Evolutionary conservation across 75 land plant species (phyloP).

Genomic region (Cryptomeria japonica): DNA sequence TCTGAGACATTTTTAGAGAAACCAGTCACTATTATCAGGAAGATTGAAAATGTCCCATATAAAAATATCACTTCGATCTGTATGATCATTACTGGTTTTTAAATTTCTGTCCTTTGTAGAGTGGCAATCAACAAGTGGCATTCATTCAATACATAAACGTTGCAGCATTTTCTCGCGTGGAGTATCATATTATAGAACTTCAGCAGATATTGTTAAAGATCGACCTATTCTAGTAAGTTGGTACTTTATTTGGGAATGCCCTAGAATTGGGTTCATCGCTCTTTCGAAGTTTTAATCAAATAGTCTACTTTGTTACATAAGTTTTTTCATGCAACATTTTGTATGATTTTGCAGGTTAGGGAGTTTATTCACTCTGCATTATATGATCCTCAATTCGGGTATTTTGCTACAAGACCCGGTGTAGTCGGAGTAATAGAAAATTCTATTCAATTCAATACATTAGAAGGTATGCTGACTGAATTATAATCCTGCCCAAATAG

Average conservation of each 20-base stretch:
- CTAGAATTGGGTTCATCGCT: not conserved
- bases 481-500: not conserved
- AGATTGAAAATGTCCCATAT: no score
- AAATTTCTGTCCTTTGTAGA: not conserved
- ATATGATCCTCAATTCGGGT: constrained; percentile 78
- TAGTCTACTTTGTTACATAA: not conserved
- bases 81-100: not conserved
- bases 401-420: constrained; percentile 76
- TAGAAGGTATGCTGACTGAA: constrained; percentile 50
- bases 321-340: not conserved
- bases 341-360: constrained; percentile 59
- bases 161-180: not conserved
- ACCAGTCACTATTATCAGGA: no score
- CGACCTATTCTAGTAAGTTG: constrained; percentile 10
- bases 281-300: not conserved
- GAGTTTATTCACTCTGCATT: constrained; percentile 83
- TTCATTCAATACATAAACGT: not conserved
- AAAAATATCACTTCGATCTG: not conserved
- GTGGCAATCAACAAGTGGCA: not conserved
- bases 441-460: constrained; percentile 63
- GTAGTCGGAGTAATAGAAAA: constrained; percentile 76
- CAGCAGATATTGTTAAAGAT: constrained; percentile 13
- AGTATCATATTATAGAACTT: not conserved
- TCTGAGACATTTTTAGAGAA: no score
- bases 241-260: not conserved